Evolutionary conservation across 2,329 filamentous ascomycete genomes (phyloP).

Genomic region (Apiospora hydei): DNA sequence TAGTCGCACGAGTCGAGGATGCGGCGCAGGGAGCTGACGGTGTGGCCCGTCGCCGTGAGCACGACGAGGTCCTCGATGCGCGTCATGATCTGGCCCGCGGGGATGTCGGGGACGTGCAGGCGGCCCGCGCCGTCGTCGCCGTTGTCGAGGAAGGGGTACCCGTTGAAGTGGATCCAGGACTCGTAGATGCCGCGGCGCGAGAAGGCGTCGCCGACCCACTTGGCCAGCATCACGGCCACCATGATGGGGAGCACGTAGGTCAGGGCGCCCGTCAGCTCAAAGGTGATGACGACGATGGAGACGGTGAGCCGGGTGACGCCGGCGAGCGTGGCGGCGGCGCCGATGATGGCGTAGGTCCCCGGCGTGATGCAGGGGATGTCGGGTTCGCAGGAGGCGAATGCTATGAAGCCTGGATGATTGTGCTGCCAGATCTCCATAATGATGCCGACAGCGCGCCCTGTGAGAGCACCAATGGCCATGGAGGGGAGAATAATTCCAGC

Average conservation of each 20-base stretch:
- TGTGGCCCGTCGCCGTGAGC: conserved; percentile 87
- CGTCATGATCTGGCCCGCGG: conserved; percentile 91
- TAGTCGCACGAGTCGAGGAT: conserved; percentile 79
- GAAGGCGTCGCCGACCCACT: conserved; percentile 98
- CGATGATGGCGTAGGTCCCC: conserved; percentile 95
- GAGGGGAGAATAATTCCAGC: conserved; percentile 96
- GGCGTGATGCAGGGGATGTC: conserved; percentile 90
- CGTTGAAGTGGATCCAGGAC: conserved; percentile 95
- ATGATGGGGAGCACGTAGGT: conserved; percentile 98
- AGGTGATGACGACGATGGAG: conserved; percentile 99
- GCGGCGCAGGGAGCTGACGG: conserved; percentile 75
- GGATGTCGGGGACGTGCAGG: conserved; percentile 75
- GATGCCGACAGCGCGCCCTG: conserved; percentile 88
- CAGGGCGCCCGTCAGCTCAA: conserved; percentile 94
- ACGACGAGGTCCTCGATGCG: conserved; percentile 88
- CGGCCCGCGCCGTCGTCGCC: conserved; percentile 69
- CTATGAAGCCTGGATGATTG: conserved; percentile 76
- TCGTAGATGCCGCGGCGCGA: conserved; percentile 95
- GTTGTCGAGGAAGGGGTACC: conserved; percentile 95
- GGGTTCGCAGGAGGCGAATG: conserved; percentile 82
- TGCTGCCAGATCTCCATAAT: conserved; percentile 88
- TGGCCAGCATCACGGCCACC: conserved; percentile 97
- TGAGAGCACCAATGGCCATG: conserved; percentile 92
- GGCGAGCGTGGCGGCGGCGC: conserved; percentile 90
- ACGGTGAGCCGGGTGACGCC: conserved; percentile 97